Evolutionary conservation across 106 monocot species (phyloP).

Genomic region (Allium cepa): DNA sequence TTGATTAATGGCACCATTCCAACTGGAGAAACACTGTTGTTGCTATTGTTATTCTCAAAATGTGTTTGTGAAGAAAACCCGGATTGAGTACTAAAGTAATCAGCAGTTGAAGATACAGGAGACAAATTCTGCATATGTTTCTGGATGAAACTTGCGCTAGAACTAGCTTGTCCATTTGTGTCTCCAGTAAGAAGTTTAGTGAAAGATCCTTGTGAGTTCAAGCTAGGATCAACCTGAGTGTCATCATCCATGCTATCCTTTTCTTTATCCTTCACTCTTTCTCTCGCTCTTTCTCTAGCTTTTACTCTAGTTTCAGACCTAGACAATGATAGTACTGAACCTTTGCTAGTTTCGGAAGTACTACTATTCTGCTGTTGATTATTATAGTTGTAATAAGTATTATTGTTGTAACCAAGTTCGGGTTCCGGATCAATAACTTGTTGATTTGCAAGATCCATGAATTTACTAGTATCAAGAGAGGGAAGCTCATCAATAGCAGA

Average conservation of each 20-base stretch:
- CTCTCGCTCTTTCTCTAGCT: constrained; percentile 54
- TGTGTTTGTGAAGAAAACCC: constrained; percentile 36
- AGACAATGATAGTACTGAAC: constrained; percentile 84
- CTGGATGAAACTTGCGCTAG: constrained; percentile 12
- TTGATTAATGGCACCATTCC: constrained; percentile 41
- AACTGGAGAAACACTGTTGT: constrained; percentile 39
- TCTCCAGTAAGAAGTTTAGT: constrained; percentile 76
- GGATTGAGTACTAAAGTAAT: constrained; percentile 17
- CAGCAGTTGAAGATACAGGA: constrained; percentile 15
- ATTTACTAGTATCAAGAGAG: constrained; percentile 30
- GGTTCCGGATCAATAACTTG: constrained; percentile 4
- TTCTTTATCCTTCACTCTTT: constrained; percentile 44
- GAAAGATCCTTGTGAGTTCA: constrained; percentile 53
- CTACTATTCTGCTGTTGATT: constrained; percentile 57
- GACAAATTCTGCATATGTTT: constrained; percentile 29
- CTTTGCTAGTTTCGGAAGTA: constrained; percentile 92
- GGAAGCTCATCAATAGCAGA: constrained; percentile 78
- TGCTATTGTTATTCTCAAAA: constrained; percentile 14
- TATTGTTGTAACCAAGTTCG: neutral
- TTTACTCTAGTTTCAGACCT: constrained; percentile 52
- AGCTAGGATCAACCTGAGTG: constrained; percentile 11
- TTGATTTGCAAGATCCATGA: constrained; percentile 10
- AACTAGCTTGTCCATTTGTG: constrained; percentile 15
- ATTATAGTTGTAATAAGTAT: no score
- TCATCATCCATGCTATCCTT: constrained; percentile 12